These are phyloP conservation scores for Truncatella angustata DNA, from an alignment of 2,329 filamentous ascomycete species.

Conservation along the genomic window DNA sequence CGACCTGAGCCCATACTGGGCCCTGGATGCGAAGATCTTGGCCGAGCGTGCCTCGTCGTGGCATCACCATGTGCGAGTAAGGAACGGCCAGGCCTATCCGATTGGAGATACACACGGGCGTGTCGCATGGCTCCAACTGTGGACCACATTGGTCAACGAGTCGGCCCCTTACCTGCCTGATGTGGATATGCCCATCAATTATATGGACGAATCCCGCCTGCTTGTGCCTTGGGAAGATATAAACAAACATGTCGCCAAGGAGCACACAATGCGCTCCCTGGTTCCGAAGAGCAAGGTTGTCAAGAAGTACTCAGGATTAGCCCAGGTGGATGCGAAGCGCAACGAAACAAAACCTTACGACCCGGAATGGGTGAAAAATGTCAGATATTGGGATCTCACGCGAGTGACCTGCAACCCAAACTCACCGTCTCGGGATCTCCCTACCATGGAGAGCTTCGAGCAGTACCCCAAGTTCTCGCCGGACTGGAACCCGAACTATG, in stretches of 20 bases:
- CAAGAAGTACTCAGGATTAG: slow-evolving; percentile 32
- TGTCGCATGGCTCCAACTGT: slow-evolving; percentile 46
- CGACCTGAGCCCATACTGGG: slow-evolving; percentile 62
- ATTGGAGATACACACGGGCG: slow-evolving; percentile 37
- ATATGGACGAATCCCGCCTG: slow-evolving; percentile 49
- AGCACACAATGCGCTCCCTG: slow-evolving; percentile 36
- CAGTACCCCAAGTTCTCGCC: slow-evolving; percentile 18
- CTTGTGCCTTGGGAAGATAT: slow-evolving; percentile 53
- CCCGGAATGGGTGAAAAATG: slow-evolving; percentile 34
- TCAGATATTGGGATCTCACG: slow-evolving; percentile 48
- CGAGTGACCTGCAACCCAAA: slow-evolving; percentile 47
- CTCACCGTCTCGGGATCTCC: slow-evolving; percentile 28
- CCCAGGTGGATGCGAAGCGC: slow-evolving; percentile 16
- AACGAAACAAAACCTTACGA: slow-evolving; percentile 19
- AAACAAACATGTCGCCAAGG: slow-evolving; percentile 39
- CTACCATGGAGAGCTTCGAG: not conserved
- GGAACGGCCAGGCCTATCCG: slow-evolving; percentile 39
- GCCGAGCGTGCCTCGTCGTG: slow-evolving; percentile 39
- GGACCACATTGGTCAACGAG: slow-evolving; percentile 48
- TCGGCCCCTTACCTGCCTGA: slow-evolving; percentile 51
- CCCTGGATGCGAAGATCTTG: slow-evolving; percentile 41
- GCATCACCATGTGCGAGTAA: slow-evolving; percentile 46
- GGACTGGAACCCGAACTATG: slow-evolving; percentile 24
- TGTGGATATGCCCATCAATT: slow-evolving; percentile 54
- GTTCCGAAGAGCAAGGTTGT: slow-evolving; percentile 36